Base-by-base conservation (phyloP, 495 filamentous ascomycete genomes). In the Aspergillus nanangensis region DNA sequence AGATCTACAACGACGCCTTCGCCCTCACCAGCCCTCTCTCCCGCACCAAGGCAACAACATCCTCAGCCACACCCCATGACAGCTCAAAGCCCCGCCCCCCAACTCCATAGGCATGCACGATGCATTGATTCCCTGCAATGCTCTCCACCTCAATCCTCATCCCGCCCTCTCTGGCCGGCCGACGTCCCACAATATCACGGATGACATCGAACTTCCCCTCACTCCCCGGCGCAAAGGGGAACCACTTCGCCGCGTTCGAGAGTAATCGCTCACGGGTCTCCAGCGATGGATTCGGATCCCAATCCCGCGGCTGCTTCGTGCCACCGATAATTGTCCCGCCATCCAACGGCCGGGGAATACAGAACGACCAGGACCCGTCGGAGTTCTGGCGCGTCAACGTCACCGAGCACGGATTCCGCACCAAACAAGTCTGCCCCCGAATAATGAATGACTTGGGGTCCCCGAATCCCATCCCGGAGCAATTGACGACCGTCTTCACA, bases 41-140 rank as follows among this genome's bases (percentile, higher is more conserved):
- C 20, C 53, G 23, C 60, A 72, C 66, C 55, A 69, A 42, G 2
- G 32, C 41, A 2, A 57, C 44, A 13, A 66, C 57, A 52, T 70
- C 67, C 45, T 69, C 69, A 3, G 69, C 69, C 21, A 74, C 61
- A 3, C 69, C 69, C 50, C 61, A 55, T 21, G 69, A 72, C 20
- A 71, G 35, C 52, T 71, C 69, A 45, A 72, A 83, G 0, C 81
- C 81, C 27, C 81, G 63, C 5, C 81, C 81, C 11, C 80, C 81
- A 44, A 78, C 63, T 11, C 81, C 81, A 57, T 84, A 85, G 5
- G 77, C 81, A 69, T 85, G 81, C 32, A 85, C 71, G 14, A 84
- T 59, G 8, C 29, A 41, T 18, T 51, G 51, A 1, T 47, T 58
- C 13, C 49, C 53, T 5, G 33, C 46, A 4, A 68, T 25, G 18